Conservation (phyloP, 495 filamentous ascomycete species). For the Penicillium psychrofluorescens region DNA sequence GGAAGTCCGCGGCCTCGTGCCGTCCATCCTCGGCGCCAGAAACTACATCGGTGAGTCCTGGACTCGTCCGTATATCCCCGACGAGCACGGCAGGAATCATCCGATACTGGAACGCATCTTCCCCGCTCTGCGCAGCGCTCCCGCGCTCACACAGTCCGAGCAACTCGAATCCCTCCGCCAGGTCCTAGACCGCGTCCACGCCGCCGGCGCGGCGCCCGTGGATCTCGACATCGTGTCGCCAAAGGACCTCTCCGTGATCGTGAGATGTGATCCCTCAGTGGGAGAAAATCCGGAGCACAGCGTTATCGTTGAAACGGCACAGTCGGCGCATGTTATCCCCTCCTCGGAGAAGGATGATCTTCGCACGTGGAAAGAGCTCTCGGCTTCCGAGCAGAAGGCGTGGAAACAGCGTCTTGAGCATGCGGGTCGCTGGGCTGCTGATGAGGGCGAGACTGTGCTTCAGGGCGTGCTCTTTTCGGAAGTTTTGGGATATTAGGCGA, state of each 20-base stretch:
- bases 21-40: constrained; percentile 49
- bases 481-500: constrained; percentile 49
- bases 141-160: too few species aligned
- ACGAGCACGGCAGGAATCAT: too few species aligned
- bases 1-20: constrained; percentile 56
- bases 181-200: constrained; percentile 20
- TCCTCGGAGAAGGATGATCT: constrained; percentile 22
- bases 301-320: constrained; percentile 15
- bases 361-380: constrained; percentile 62
- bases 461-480: constrained; percentile 70
- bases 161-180: constrained; percentile 12
- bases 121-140: too few species aligned
- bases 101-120: too few species aligned
- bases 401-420: constrained; percentile 66
- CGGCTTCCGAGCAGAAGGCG: constrained; percentile 42
- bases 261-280: constrained; percentile 10
- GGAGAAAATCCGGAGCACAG: constrained; percentile 9
- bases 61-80: too few species aligned
- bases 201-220: constrained; percentile 14
- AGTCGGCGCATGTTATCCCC: constrained; percentile 1
- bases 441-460: constrained; percentile 65
- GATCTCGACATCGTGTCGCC: constrained; percentile 12
- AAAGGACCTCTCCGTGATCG: constrained; percentile 15
- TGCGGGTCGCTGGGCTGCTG: constrained; percentile 66
- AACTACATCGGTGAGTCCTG: constrained; percentile 11